phyloP scores from a whole-genome alignment of 2,329 filamentous ascomycete species.

The Pseudogymnoascus sp. region DNA sequence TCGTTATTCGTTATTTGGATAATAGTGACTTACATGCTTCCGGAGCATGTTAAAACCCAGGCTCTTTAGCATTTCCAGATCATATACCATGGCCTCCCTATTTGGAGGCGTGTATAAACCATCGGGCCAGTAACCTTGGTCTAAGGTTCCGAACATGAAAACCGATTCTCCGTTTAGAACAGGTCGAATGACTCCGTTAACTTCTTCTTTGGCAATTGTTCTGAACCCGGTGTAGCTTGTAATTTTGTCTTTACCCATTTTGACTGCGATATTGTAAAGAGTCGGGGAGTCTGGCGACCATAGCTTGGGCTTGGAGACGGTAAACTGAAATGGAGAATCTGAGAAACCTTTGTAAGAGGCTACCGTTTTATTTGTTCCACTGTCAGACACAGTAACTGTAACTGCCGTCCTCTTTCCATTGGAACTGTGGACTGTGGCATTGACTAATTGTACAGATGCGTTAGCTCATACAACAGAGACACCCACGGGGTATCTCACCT shows the following conservation, averaged over 20 bases:
- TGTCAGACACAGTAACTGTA: conserved; percentile 6
- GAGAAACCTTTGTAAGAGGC: conserved; percentile 36
- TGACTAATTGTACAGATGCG: conserved; percentile 33
- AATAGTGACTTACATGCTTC: conserved; percentile 49
- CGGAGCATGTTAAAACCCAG: conserved; percentile 64
- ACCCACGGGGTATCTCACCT: conserved; percentile 29
- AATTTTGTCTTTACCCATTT: conserved; percentile 43
- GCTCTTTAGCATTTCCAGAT: conserved; percentile 54
- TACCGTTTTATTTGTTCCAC: background rate
- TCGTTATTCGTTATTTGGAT: conserved; percentile 3
- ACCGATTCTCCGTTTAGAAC: conserved; percentile 58
- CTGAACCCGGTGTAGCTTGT: conserved; percentile 63
- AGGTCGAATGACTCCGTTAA: conserved; percentile 41
- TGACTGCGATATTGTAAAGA: conserved; percentile 57
- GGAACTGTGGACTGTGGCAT: conserved; percentile 45
- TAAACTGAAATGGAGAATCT: conserved; percentile 46
- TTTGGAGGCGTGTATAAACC: conserved; percentile 59
- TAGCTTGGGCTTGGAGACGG: conserved; percentile 44
- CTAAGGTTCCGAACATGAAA: conserved; percentile 60
- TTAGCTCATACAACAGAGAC: background rate
- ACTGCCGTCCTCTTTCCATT: conserved; percentile 24
- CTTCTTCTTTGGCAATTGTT: conserved; percentile 47
- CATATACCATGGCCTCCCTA: conserved; percentile 58
- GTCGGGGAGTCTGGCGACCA: conserved; percentile 58
- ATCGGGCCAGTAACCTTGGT: conserved; percentile 67